Percentiles rank a stretch among this genome's conserved stretches.
Evolutionary conservation across 164 flowering plant species (phyloP).

Genomic region (Annona squamosa): DNA sequence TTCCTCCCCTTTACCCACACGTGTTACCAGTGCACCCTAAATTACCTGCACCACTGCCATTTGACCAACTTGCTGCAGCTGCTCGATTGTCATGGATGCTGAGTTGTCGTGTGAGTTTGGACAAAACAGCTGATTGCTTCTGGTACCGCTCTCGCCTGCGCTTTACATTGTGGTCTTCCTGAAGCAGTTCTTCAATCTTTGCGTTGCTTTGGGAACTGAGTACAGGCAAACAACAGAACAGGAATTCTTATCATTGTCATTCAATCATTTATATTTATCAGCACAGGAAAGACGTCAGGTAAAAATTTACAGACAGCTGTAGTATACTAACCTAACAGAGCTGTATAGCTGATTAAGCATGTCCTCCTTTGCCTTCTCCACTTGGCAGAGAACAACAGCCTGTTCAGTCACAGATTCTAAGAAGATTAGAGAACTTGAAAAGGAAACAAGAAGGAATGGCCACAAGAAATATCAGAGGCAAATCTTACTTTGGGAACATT

Average conservation of each 20-base stretch:
- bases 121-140: conserved; percentile 81
- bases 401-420: conserved; percentile 18
- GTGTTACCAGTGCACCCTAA: background rate
- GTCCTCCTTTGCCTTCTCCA: conserved; percentile 98
- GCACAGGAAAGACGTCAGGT: background rate
- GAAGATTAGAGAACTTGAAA: background rate
- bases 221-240: background rate
- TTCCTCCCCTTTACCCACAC: no score
- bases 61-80: conserved; percentile 62
- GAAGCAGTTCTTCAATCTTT: conserved; percentile 82
- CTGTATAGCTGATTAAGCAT: conserved; percentile 95
- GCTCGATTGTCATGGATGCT: conserved; percentile 91
- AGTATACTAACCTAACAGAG: conserved; percentile 58
- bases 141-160: conserved; percentile 72
- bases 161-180: conserved; percentile 86
- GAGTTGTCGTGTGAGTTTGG: conserved; percentile 76
- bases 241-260: background rate
- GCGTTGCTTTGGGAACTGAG: conserved; percentile 64
- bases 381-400: conserved; percentile 99
- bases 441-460: background rate
- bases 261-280: background rate
- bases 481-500: conserved; percentile 82
- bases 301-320: background rate
- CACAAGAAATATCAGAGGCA: background rate
- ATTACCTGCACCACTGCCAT: conserved; percentile 54